These are phyloP conservation scores for Phlebiopsis gigantea DNA, from an alignment of 768 basidiomycete genomes.

Conservation along the genomic window DNA sequence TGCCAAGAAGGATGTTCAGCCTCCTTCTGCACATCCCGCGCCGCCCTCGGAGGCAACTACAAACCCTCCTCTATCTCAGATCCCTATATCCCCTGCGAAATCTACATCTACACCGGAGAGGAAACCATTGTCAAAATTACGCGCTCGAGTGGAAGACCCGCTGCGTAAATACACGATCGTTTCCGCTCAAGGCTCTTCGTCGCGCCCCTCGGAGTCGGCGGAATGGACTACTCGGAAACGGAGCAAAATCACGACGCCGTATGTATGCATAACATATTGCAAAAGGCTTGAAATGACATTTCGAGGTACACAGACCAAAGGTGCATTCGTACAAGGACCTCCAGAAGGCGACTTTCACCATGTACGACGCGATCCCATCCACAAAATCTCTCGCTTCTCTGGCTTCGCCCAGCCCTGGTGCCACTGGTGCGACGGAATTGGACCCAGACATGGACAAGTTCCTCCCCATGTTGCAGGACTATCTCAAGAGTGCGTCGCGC, in stretches of 20 bases:
- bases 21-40: neutral
- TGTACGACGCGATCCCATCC: slow-evolving; percentile 65
- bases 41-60: neutral
- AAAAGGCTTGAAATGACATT: neutral
- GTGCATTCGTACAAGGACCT: slow-evolving; percentile 49
- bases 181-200: neutral
- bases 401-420: slow-evolving; percentile 1
- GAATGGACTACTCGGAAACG: neutral
- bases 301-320: slow-evolving; percentile 47
- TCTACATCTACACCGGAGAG: neutral
- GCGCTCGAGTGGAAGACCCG: slow-evolving; percentile 8
- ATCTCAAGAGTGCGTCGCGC: slow-evolving; percentile 45
- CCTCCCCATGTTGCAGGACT: slow-evolving; percentile 70
- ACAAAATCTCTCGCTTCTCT: slow-evolving; percentile 8
- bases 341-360: slow-evolving; percentile 34
- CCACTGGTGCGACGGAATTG: slow-evolving; percentile 12
- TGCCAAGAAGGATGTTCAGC: neutral
- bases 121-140: neutral
- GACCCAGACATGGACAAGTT: slow-evolving; percentile 75
- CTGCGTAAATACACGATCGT: slow-evolving; percentile 21
- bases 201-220: neutral
- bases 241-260: slow-evolving; percentile 22
- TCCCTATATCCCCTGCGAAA: neutral
- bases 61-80: neutral
- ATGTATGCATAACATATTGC: slow-evolving; percentile 4